Conservation (phyloP, 2,329 filamentous ascomycete species). For the Elsinoe necatrix region DNA sequence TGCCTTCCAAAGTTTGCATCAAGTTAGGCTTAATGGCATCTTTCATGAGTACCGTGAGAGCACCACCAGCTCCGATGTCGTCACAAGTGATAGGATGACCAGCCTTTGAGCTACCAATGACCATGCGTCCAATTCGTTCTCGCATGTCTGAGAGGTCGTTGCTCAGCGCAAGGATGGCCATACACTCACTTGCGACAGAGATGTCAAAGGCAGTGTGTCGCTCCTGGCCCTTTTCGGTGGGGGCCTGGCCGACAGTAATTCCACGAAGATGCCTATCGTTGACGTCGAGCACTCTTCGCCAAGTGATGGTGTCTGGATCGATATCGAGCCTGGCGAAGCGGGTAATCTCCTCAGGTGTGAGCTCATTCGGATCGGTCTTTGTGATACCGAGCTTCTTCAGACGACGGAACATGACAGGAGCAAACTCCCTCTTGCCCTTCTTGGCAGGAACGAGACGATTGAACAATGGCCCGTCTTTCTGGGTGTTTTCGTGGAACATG, state of each 20-base stretch:
- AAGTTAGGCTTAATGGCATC: constrained; percentile 98
- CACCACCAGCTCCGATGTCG: constrained; percentile 86
- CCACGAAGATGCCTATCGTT: constrained; percentile 91
- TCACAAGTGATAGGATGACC: constrained; percentile 94
- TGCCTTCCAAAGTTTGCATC: constrained; percentile 97
- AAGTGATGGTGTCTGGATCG: constrained; percentile 93
- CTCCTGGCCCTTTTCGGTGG: constrained; percentile 82
- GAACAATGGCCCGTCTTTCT: constrained; percentile 83
- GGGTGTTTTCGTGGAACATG: constrained; percentile 95
- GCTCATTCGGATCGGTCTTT: constrained; percentile 85
- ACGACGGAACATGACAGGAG: constrained; percentile 83
- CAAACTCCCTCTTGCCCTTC: constrained; percentile 80
- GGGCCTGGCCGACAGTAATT: constrained; percentile 77
- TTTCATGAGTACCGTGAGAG: constrained; percentile 88
- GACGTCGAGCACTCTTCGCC: constrained; percentile 91
- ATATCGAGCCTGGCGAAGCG: constrained; percentile 93
- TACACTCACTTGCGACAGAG: constrained; percentile 93
- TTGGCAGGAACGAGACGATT: constrained; percentile 79
- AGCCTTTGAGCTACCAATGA: constrained; percentile 74
- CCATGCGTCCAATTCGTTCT: constrained; percentile 89
- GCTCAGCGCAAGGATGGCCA: constrained; percentile 94
- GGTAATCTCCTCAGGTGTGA: constrained; percentile 80
- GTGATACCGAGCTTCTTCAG: constrained; percentile 92
- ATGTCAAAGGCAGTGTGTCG: constrained; percentile 95
- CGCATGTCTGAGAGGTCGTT: constrained; percentile 82